Evolutionary conservation across 257 asterid species (phyloP).

Genomic region (Ilex asprella): DNA sequence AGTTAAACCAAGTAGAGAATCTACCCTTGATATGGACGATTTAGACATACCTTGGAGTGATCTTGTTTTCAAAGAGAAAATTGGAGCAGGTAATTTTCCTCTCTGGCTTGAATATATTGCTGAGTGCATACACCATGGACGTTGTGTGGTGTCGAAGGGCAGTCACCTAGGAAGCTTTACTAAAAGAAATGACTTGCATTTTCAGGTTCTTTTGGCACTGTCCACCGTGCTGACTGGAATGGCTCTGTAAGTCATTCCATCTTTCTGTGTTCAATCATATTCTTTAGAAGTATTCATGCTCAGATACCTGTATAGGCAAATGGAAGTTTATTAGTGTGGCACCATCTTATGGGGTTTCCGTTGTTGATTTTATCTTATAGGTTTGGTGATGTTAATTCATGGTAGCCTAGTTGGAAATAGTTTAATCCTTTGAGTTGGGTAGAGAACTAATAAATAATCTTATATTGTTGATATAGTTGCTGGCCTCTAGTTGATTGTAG

Average conservation of each 20-base stretch:
- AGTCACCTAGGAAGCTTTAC: neutral
- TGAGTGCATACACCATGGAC: conserved; percentile 1
- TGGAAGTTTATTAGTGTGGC: no score
- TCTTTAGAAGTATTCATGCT: neutral
- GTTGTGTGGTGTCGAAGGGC: neutral
- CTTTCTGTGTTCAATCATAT: conserved; percentile 9
- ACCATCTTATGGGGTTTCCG: no score
- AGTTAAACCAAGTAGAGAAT: conserved; percentile 35
- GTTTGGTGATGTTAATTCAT: no score
- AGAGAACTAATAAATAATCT: no score
- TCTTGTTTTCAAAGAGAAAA: conserved; percentile 73
- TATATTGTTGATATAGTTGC: no score
- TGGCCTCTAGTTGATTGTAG: no score
- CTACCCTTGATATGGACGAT: conserved; percentile 62
- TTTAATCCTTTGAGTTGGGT: no score
- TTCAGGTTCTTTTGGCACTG: conserved; percentile 97
- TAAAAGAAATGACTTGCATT: conserved; percentile 9
- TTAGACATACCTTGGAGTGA: conserved; percentile 85
- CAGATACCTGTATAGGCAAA: neutral
- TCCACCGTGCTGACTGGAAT: conserved; percentile 99
- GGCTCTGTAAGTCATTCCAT: conserved; percentile 71
- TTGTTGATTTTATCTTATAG: no score
- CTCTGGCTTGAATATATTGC: conserved; percentile 15
- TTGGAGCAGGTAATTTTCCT: conserved; percentile 75
- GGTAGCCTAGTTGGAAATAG: no score